phyloP scores from a whole-genome alignment of 2,329 filamentous ascomycete species.

The Exophiala sp. region DNA sequence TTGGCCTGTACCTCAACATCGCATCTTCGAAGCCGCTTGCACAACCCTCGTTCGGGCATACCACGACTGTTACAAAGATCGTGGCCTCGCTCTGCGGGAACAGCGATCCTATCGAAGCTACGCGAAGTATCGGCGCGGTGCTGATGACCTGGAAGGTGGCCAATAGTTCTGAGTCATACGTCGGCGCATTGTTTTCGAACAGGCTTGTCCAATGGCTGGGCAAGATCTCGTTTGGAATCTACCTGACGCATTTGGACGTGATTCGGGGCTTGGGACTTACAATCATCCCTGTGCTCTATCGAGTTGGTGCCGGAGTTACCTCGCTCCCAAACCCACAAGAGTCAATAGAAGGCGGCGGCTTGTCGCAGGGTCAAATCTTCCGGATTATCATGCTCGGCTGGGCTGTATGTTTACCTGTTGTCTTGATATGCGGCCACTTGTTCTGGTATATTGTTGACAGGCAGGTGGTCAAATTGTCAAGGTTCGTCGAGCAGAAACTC shows the following conservation, averaged over 20 bases:
- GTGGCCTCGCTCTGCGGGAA: not conserved
- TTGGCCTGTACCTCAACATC: not conserved
- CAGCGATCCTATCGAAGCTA: not conserved
- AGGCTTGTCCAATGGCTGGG: slow-evolving; percentile 61
- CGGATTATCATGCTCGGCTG: not conserved
- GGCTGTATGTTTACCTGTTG: not conserved
- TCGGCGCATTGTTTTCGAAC: slow-evolving; percentile 50
- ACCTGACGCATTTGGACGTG: slow-evolving; percentile 53
- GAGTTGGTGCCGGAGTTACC: not conserved
- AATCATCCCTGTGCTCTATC: not conserved
- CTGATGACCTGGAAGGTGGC: not conserved
- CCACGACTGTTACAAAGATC: not conserved
- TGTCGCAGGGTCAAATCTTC: not conserved
- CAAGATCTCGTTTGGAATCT: slow-evolving; percentile 60
- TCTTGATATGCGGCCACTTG: not conserved
- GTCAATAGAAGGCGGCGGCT: not conserved
- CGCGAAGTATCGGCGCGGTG: not conserved
- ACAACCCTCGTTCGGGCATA: not conserved
- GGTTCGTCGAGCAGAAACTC: not conserved
- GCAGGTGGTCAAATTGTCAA: not conserved
- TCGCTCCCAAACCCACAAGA: not conserved
- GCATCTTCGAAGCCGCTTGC: not conserved
- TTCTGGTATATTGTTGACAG: not conserved
- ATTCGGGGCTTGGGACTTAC: not conserved
- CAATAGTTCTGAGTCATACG: not conserved